A percentile compares a stretch with the other conserved stretches of the same genome.
phyloP scores from a whole-genome alignment of 345 rosid species.

The Salix caprea region DNA sequence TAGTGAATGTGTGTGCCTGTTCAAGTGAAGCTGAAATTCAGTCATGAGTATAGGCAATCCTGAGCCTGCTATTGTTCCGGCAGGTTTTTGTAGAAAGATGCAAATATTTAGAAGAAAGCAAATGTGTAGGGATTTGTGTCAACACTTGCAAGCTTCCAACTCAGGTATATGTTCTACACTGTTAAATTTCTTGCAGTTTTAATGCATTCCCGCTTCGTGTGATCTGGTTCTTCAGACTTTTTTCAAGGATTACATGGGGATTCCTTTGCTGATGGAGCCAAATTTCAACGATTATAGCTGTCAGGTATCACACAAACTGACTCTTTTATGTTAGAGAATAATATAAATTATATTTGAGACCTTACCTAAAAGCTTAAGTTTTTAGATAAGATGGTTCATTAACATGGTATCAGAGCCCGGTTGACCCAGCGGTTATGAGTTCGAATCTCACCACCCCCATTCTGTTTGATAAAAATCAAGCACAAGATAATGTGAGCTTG shows the following conservation, averaged over 20 bases:
- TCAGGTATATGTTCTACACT: constrained; percentile 47
- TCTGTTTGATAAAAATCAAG: too few species aligned
- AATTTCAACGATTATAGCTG: constrained; percentile 83
- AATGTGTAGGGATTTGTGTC: constrained; percentile 75
- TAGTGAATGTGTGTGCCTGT: too few species aligned
- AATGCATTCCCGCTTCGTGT: not conserved
- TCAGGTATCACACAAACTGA: constrained; percentile 41
- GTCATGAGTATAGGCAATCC: too few species aligned
- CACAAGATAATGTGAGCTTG: too few species aligned
- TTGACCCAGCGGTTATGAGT: too few species aligned
- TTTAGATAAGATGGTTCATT: too few species aligned
- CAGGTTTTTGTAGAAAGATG: constrained; percentile 92
- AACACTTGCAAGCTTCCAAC: constrained; percentile 93
- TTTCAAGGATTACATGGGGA: constrained; percentile 81
- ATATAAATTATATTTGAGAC: too few species aligned
- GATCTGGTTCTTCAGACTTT: constrained; percentile 42
- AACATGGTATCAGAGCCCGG: too few species aligned
- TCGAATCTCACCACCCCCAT: too few species aligned
- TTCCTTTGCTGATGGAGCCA: constrained; percentile 84
- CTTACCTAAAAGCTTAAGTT: too few species aligned
- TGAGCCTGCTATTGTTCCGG: not conserved
- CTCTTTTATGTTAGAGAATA: too few species aligned
- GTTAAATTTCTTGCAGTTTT: not conserved
- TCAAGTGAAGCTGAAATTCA: too few species aligned
- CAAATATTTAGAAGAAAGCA: constrained; percentile 88